Conservation (phyloP, 2,329 filamentous ascomycete genomes). For the Pseudogymnoascus sp. region DNA sequence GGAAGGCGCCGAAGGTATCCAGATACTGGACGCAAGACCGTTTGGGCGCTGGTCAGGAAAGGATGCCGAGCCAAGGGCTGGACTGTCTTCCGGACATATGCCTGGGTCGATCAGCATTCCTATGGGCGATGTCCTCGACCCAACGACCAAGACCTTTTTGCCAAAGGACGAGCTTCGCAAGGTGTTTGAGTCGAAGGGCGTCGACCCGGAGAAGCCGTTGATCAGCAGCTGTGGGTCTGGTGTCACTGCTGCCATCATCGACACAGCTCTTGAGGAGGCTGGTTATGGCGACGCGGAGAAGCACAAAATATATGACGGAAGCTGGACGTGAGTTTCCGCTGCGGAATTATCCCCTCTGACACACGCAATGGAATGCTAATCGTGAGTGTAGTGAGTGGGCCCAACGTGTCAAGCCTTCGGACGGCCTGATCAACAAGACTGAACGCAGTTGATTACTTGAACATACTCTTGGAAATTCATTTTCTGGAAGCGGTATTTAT, state of each 20-base stretch:
- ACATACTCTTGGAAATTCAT: not conserved
- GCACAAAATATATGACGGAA: constrained; percentile 83
- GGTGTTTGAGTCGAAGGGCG: constrained; percentile 69
- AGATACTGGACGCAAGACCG: constrained; percentile 82
- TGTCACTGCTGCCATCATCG: constrained; percentile 84
- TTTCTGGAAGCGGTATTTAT: not conserved
- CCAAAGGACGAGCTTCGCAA: constrained; percentile 61
- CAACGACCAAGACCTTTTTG: constrained; percentile 71
- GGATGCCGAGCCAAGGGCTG: constrained; percentile 78
- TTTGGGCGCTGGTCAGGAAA: constrained; percentile 71
- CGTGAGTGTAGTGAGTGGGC: constrained; percentile 50
- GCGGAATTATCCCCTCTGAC: not conserved
- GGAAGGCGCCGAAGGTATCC: constrained; percentile 72
- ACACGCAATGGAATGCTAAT: constrained; percentile 10
- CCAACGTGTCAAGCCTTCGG: constrained; percentile 51
- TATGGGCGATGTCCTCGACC: constrained; percentile 70
- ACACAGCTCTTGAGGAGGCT: constrained; percentile 74
- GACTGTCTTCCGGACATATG: constrained; percentile 83
- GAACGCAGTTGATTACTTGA: constrained; percentile 14
- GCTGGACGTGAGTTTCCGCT: constrained; percentile 73
- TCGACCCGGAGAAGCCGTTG: constrained; percentile 72
- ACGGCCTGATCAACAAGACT: constrained; percentile 53
- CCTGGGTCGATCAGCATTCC: constrained; percentile 80
- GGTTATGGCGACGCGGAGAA: constrained; percentile 59
- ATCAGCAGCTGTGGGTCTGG: constrained; percentile 88